Evolutionary conservation across 2,329 filamentous ascomycete species (phyloP).

Genomic region (Leptographium flavum): DNA sequence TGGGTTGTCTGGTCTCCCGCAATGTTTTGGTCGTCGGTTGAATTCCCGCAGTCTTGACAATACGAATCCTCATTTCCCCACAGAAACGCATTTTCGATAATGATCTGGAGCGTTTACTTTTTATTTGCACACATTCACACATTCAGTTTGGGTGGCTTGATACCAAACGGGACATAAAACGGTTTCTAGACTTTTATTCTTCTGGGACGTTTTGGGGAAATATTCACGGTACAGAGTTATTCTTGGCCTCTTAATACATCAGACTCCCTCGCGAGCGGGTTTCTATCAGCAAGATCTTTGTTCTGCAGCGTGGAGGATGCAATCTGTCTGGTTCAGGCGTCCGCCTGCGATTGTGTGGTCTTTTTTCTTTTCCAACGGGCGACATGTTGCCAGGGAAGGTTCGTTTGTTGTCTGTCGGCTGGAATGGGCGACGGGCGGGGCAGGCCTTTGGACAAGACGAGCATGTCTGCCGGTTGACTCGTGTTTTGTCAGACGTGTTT

Average conservation of each 20-base stretch:
- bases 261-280: no score
- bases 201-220: neutral
- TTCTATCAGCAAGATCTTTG: no score
- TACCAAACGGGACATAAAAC: neutral
- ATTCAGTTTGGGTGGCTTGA: slow-evolving; percentile 1
- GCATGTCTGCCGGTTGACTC: no score
- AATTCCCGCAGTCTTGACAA: slow-evolving; percentile 3
- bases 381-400: neutral
- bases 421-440: no score
- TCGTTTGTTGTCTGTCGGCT: neutral
- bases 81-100: neutral
- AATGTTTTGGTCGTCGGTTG: slow-evolving; percentile 1
- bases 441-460: no score
- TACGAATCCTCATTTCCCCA: slow-evolving; percentile 1
- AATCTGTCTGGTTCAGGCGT: neutral
- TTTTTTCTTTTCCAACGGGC: neutral
- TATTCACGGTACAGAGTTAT: neutral
- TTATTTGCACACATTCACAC: no score
- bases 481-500: slow-evolving; percentile 20
- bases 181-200: slow-evolving; percentile 2
- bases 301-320: neutral
- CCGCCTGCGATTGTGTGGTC: neutral
- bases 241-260: neutral
- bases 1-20: neutral
- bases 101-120: slow-evolving; percentile 4